phyloP scores from a whole-genome alignment of 148 eudicot genomes.

The Vaccinium darrowii region DNA sequence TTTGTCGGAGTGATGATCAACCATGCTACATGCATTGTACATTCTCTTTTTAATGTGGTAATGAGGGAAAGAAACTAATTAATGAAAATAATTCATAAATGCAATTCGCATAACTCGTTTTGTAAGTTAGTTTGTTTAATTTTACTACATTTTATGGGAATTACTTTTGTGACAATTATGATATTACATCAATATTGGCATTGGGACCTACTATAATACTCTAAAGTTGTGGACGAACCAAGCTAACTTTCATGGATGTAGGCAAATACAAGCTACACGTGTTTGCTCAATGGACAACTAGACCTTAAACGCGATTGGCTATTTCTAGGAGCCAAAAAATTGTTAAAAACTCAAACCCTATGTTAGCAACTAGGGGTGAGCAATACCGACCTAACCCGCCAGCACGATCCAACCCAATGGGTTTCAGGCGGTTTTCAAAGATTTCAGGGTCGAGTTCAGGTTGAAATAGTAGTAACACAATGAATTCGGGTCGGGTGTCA shows the following conservation, averaged over 20 bases:
- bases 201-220: not conserved
- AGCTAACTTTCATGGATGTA: not conserved
- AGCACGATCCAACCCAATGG: too few species aligned
- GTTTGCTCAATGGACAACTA: too few species aligned
- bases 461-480: too few species aligned
- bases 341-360: not conserved
- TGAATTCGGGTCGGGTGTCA: too few species aligned
- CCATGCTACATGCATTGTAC: not conserved
- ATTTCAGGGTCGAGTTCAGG: too few species aligned
- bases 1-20: not conserved
- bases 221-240: not conserved
- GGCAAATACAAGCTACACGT: not conserved
- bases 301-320: not conserved
- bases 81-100: too few species aligned
- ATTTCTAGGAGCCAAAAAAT: not conserved
- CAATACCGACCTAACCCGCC: too few species aligned
- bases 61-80: not conserved
- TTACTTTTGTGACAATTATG: not conserved
- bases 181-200: not conserved
- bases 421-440: too few species aligned
- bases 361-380: not conserved
- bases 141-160: not conserved
- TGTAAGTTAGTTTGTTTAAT: not conserved
- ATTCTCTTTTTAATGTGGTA: not conserved
- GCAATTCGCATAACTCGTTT: not conserved